These are phyloP conservation scores for Haematococcus lacustris DNA, from an alignment of 139 green algal species.

Conservation along the genomic window DNA sequence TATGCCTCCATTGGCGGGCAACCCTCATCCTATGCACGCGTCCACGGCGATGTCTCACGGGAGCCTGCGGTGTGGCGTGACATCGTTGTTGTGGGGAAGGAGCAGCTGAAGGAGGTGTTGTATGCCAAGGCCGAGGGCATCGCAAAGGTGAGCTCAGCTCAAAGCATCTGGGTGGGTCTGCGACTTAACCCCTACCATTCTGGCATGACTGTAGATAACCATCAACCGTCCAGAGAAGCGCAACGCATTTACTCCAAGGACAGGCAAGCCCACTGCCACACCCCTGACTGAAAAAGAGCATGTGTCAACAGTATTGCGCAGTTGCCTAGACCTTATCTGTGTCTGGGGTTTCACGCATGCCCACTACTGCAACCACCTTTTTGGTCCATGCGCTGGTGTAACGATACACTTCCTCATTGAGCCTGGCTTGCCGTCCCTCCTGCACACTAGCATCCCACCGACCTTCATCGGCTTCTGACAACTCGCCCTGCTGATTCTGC, in stretches of 20 bases:
- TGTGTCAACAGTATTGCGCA: no score
- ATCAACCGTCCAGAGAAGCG: constrained; percentile 90
- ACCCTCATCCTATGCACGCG: constrained; percentile 50
- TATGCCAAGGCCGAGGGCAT: constrained; percentile 92
- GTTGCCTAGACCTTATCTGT: no score
- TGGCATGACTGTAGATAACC: constrained; percentile 70
- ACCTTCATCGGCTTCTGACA: no score
- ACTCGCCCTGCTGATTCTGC: no score
- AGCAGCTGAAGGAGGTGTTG: constrained; percentile 69
- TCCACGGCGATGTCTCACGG: constrained; percentile 72
- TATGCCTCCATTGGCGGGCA: not conserved
- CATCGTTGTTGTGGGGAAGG: constrained; percentile 36
- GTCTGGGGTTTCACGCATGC: no score
- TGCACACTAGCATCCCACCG: no score
- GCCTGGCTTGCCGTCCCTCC: no score
- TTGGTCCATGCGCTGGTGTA: no score
- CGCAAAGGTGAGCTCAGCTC: constrained; percentile 58
- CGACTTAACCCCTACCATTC: not conserved
- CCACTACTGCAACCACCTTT: no score
- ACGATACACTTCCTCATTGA: no score
- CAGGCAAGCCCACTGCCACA: constrained; percentile 35
- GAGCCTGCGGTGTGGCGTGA: constrained; percentile 47
- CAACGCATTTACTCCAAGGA: constrained; percentile 93
- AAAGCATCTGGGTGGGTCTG: not conserved
- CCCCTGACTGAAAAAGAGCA: no score